A percentile compares a stretch with the other conserved stretches of the same genome.
These are phyloP conservation scores for Rubia peregrina DNA, from an alignment of 305 asterid genomes.

Conservation along the genomic window DNA sequence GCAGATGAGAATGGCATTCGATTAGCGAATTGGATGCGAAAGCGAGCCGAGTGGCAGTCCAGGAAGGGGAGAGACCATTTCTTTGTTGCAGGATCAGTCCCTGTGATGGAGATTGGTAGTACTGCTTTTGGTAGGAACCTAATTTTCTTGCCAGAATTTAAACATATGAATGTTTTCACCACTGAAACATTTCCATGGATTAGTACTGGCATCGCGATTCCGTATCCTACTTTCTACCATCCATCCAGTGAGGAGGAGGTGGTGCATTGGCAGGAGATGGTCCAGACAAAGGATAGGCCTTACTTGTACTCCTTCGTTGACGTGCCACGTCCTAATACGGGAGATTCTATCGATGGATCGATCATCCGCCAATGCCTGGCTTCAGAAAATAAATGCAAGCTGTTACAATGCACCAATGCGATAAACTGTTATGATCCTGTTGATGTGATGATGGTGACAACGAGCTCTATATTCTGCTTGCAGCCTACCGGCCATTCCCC, in stretches of 20 bases:
- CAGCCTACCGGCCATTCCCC: conserved; percentile 97
- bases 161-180: conserved; percentile 53
- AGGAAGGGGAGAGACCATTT: conserved; percentile 73
- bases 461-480: conserved; percentile 69
- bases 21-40: conserved; percentile 29
- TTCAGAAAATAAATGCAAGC: conserved; percentile 41
- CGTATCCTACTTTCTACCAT: conserved; percentile 87
- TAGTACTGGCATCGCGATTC: conserved; percentile 62
- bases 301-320: conserved; percentile 57
- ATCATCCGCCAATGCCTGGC: conserved; percentile 55
- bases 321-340: conserved; percentile 47
- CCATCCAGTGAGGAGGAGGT: conserved; percentile 56
- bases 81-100: conserved; percentile 37
- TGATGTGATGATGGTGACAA: conserved; percentile 68
- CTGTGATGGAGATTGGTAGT: conserved; percentile 8
- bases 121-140: conserved; percentile 54
- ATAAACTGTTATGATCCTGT: conserved; percentile 66
- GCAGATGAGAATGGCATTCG: conserved; percentile 38
- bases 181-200: conserved; percentile 82
- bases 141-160: conserved; percentile 49
- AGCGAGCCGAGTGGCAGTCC: conserved; percentile 44
- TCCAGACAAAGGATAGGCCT: conserved; percentile 40
- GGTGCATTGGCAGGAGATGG: conserved; percentile 44
- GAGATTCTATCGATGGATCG: conserved; percentile 47
- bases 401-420: conserved; percentile 64